Evolutionary conservation across 371 early-diverging fungal genomes (phyloP), one percentile per base, ranked within the genome.

Genomic region (Circinella umbellata): DNA sequence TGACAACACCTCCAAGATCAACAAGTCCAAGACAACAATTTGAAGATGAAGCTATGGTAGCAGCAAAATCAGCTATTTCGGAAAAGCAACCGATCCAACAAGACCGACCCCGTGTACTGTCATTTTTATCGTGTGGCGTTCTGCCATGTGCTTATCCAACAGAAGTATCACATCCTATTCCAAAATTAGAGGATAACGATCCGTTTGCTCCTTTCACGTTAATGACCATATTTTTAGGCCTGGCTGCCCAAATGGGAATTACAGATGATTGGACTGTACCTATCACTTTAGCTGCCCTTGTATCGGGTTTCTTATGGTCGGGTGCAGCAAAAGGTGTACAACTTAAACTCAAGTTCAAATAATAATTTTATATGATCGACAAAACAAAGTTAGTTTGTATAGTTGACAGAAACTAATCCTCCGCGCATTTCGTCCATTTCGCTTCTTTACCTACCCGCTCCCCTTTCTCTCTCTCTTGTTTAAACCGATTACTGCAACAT

Each of bases 181-280:
- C 69, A 7, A 62, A 39, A 62, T 11, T n/a, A n/a, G 65, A 70
- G 68, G 59, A 63, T 47, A 73, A 79, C 46, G 57, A 79, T 59
- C 77, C 82, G 15, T 80, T 75, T 67, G 73, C 77, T 17, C 63
- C 77, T 36, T 78, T 85, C 65, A 75, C 79, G 27, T 57, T 73
- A 37, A 68, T 77, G 73, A 73, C 82, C 55, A 63, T 81, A 35
- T 64, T 78, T 15, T 67, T 85, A 38, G 79, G 78, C 10, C 64
- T 78, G 54, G 77, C 81, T 7, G 76, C 81, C 6, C 73, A 73
- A 51, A 57, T 81, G 55, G 80, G 81, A 7, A 67, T 85, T 53
- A 85, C 82, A 0, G 85, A 85, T 68, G 85, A 85, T 48, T 85
- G 85, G 85, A 85, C 81, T 9, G 68, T 82, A 10, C 85, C 85